Evolutionary conservation across 352 stramenopile genomes (phyloP), one percentile per base, ranked within the genome.

Genomic region (Pythium chondricola): DNA sequence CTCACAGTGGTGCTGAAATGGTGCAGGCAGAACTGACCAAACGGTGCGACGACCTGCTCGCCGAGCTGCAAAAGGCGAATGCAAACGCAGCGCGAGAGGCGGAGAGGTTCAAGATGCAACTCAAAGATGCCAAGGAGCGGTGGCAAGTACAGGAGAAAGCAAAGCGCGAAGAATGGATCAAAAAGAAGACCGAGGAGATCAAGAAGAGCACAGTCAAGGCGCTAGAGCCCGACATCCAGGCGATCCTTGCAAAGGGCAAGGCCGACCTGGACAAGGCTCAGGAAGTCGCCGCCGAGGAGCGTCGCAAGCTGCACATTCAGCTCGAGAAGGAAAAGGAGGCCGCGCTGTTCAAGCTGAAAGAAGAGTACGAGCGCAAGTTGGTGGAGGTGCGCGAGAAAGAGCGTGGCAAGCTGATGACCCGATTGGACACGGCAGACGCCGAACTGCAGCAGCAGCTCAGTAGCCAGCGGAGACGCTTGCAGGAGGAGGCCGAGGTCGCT

Each of bases 131-230:
- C 21, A 87, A 87, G 48, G 67, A 89, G 25, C 58, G 71, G n/a
- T 92, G 80, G 80, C 29, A 58, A 24, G 57, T 68, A 2, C 73
- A 88, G 43, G 80, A 92, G 41, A 88, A 88, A 38, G 56, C 67
- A 18, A 68, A 73, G 13, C 73, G 80, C 33, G 77, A 89, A 26
- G 73, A 92, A 40, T 92, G 77, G 80, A 83, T 91, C 50, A 56
- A 68, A 14, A 86, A 88, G 48, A 91, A 92, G 58, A 92, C 77
- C 1, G 80, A 88, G 35, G 80, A 92, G 55, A 88, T 89, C 54
- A 92, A 92, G 58, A 92, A 89, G 44, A 82, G 71, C 26, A 89
- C 80, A 0, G 69, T 92, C 17, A 75, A 82, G 38, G 77, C 80
- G 5, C 49, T 92, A 16, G 80, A 92, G 44, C 77, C 80, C 0